Conservation (phyloP, 129 eudicot genomes). For the Sambucus nigra region DNA sequence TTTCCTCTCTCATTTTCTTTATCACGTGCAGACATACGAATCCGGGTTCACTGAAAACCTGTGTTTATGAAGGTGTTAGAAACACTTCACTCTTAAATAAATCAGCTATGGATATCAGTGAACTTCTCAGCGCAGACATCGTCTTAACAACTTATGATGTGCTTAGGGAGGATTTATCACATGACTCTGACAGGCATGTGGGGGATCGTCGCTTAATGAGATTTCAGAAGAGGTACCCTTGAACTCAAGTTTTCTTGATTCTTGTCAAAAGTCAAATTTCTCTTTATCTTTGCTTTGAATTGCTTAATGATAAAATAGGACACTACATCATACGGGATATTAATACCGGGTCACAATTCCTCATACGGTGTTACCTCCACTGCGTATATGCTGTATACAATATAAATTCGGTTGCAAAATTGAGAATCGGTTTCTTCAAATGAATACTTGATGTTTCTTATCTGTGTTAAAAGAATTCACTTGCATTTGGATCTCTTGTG, state of each 20-base stretch:
- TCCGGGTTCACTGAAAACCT: conserved; percentile 68
- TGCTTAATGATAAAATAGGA: neutral
- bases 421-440: neutral
- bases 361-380: neutral
- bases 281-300: neutral
- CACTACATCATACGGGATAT: neutral
- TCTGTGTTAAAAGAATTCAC: neutral
- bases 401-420: neutral
- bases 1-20: conserved; percentile 4
- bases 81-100: conserved; percentile 31
- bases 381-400: no score
- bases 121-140: conserved; percentile 65
- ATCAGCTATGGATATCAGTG: conserved; percentile 35
- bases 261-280: neutral
- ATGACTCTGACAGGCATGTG: conserved; percentile 86
- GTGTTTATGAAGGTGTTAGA: conserved; percentile 82
- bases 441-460: neutral
- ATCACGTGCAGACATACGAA: conserved; percentile 65
- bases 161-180: conserved; percentile 79
- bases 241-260: neutral
- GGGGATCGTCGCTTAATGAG: conserved; percentile 88
- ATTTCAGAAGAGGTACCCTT: conserved; percentile 54
- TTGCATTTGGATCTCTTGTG: neutral
- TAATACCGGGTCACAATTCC: neutral
- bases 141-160: conserved; percentile 95